Base-by-base conservation (phyloP, 106 monocot genomes). In the Platanthera zijinensis region DNA sequence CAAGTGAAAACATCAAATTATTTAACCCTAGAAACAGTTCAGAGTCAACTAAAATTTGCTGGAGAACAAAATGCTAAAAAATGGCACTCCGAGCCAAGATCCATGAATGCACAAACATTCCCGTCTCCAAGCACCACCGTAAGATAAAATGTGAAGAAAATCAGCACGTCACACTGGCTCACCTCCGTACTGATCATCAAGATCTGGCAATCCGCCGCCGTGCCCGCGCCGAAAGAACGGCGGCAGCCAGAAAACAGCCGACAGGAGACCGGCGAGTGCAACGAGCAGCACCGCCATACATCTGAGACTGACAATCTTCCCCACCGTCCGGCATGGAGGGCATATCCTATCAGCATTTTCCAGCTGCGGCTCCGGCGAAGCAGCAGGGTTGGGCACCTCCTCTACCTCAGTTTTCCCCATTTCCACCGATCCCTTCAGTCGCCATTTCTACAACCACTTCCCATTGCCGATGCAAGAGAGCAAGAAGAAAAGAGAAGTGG, bases 191-290 rank as follows among this genome's bases (percentile, higher is more conserved):
- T 63, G 57, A 46, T 18, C 39, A 28, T 71, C 78, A 68, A 48
- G 78, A 69, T 78, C 84, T 70, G 17, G 19, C 48, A 47, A 79
- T 21, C 75, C 76, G 5, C 22, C 8, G 49, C 74, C 72, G 6
- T 50, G 18, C 2, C 82, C 49, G 18, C 51, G 68, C 28, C 84
- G 64, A 48, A 84, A 45, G 75, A 88, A 92, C 5, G 92, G 88
- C 19, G 85, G 92, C 8, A 95, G 72, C 88, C 92, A 92, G 79
- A 90, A 92, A 2, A 89, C 80, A 4, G 88, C 92, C 3, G 90
- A 92, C 10, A 95, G 73, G 47, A 92, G 51, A 53, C 88, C 85
- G 8, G 88, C 92, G 11, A 81, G 56, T 67, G 86, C 88, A 10
- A 92, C 67, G 0, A 82, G 21, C 76, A 89, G 77, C 86, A 82